These are phyloP conservation scores for Aspergillus ruber DNA, from an alignment of 2,329 filamentous ascomycete genomes.

Conservation along the genomic window DNA sequence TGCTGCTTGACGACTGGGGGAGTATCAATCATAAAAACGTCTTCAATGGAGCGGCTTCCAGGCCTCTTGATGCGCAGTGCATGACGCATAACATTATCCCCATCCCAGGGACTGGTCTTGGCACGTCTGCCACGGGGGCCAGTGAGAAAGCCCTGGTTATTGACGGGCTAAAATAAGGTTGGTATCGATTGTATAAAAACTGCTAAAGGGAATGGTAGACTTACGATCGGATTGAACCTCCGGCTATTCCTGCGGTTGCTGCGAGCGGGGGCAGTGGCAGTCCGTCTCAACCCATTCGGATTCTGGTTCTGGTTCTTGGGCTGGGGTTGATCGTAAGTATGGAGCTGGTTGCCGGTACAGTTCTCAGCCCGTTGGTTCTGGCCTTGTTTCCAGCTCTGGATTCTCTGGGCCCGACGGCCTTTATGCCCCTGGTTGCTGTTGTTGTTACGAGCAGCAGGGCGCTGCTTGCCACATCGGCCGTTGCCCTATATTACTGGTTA, in stretches of 20 bases:
- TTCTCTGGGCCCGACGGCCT: background rate
- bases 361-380: background rate
- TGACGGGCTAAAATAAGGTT: background rate
- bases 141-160: background rate
- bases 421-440: no score
- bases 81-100: background rate
- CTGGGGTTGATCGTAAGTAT: background rate
- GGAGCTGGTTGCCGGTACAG: background rate
- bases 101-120: background rate
- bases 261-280: background rate
- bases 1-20: background rate
- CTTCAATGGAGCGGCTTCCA: background rate
- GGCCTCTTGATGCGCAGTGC: background rate
- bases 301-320: background rate
- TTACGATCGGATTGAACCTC: background rate
- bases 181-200: background rate
- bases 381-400: background rate
- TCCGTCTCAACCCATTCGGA: background rate
- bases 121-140: background rate
- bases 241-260: background rate
- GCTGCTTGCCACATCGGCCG: no score
- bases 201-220: background rate
- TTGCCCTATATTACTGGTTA: no score
- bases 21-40: background rate
- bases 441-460: background rate